Conservation (phyloP, 768 basidiomycete genomes). For the Lactarius akahatsu region DNA sequence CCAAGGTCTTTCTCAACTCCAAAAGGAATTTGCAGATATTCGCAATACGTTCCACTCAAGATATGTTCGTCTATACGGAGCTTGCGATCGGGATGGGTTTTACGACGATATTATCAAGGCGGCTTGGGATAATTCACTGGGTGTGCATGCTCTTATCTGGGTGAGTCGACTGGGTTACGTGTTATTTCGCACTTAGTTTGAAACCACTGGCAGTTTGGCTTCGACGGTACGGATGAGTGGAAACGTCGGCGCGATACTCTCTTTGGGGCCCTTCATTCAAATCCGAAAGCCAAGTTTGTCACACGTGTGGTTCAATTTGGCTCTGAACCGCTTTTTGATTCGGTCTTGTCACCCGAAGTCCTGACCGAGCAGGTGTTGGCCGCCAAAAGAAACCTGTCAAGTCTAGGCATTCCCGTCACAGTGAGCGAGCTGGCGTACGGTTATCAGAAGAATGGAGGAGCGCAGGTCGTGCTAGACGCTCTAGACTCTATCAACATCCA, state of each 20-base stretch:
- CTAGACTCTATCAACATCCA: conserved; percentile 67
- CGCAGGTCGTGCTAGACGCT: conserved; percentile 54
- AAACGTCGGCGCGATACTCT: conserved; percentile 33
- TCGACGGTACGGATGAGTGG: conserved; percentile 34
- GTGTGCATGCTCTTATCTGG: conserved; percentile 75
- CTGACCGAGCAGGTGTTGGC: conserved; percentile 52
- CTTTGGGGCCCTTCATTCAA: conserved; percentile 33
- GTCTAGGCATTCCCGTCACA: conserved; percentile 63
- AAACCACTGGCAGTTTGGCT: conserved; percentile 33
- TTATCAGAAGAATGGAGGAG: conserved; percentile 53
- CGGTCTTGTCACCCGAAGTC: conserved; percentile 47
- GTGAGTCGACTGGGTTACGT: conserved; percentile 38
- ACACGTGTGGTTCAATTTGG: conserved; percentile 69
- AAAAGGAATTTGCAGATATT: conserved; percentile 59
- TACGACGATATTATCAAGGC: conserved; percentile 63
- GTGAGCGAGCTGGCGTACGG: conserved; percentile 44
- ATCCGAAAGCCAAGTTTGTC: conserved; percentile 53
- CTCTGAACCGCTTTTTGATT: conserved; percentile 66
- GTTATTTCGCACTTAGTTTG: background rate
- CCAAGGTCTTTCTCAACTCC: conserved; percentile 52
- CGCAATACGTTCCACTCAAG: conserved; percentile 57
- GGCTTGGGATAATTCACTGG: conserved; percentile 65
- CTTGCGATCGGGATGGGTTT: conserved; percentile 42
- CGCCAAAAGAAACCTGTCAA: conserved; percentile 50
- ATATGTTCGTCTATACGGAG: conserved; percentile 56